Conservation (phyloP, 129 eudicot genomes). For the Saussurea involucrata region DNA sequence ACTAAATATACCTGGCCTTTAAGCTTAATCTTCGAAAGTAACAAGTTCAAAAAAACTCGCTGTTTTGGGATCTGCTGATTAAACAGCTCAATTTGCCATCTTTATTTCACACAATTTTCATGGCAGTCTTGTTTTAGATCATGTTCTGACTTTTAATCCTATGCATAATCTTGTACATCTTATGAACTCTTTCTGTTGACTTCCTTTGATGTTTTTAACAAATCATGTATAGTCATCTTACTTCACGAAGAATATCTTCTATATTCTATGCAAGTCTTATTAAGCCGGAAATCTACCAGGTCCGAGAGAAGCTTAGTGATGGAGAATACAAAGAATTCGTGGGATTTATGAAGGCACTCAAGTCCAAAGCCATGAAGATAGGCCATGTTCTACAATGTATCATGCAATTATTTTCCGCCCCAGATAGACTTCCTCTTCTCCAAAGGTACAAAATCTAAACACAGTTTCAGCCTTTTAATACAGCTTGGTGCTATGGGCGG, state of each 20-base stretch:
- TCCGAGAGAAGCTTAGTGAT: constrained; percentile 67
- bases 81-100: not conserved
- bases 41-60: not conserved
- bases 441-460: constrained; percentile 53
- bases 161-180: not conserved
- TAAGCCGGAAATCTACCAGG: constrained; percentile 45
- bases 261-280: not conserved
- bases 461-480: not conserved
- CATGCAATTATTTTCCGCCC: constrained; percentile 61
- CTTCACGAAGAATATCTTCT: not conserved
- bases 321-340: constrained; percentile 77
- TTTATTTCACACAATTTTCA: not conserved
- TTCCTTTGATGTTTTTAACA: not conserved
- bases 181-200: too few relatives aligned
- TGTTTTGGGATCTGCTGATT: not conserved
- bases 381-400: constrained; percentile 63
- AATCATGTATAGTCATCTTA: not conserved
- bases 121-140: not conserved
- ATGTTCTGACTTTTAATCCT: not conserved
- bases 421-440: constrained; percentile 80
- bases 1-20: not conserved
- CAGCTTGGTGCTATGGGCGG: not conserved
- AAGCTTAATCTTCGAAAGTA: not conserved
- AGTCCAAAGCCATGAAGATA: constrained; percentile 74
- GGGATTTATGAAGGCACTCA: constrained; percentile 77